These are phyloP conservation scores for Sarocladiaceae sp. DNA, from an alignment of 2,329 filamentous ascomycete genomes.

Conservation along the genomic window DNA sequence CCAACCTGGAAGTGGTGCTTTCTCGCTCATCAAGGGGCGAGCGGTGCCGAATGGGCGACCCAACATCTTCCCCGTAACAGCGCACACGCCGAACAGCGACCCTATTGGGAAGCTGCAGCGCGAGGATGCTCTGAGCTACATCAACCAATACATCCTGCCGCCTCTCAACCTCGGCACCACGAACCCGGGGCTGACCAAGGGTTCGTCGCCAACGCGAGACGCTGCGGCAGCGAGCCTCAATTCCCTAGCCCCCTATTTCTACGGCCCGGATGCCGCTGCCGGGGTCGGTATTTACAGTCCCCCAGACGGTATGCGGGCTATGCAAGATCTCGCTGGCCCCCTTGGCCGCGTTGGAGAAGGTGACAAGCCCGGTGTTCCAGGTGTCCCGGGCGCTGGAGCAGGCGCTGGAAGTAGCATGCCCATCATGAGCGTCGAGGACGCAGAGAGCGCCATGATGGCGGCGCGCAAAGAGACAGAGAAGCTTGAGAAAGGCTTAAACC, in stretches of 20 bases:
- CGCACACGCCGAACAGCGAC: slow-evolving; percentile 44
- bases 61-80: slow-evolving; percentile 50
- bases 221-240: slow-evolving; percentile 45
- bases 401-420: slow-evolving; percentile 36
- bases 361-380: slow-evolving; percentile 6
- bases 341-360: slow-evolving; percentile 6
- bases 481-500: slow-evolving; percentile 55
- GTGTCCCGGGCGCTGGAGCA: slow-evolving; percentile 13
- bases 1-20: slow-evolving; percentile 46
- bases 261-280: slow-evolving; percentile 38
- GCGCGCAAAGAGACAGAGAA: slow-evolving; percentile 55
- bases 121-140: slow-evolving; percentile 60
- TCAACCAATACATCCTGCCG: slow-evolving; percentile 62
- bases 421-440: slow-evolving; percentile 56
- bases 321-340: slow-evolving; percentile 22
- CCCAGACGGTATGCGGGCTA: slow-evolving; percentile 26
- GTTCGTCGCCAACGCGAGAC: slow-evolving; percentile 32
- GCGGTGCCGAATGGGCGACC: slow-evolving; percentile 59
- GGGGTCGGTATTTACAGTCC: slow-evolving; percentile 39
- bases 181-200: slow-evolving; percentile 36
- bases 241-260: slow-evolving; percentile 51
- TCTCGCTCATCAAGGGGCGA: slow-evolving; percentile 57
- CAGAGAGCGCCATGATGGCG: slow-evolving; percentile 47
- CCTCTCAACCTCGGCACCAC: slow-evolving; percentile 47
- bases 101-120: slow-evolving; percentile 59